phyloP scores from a whole-genome alignment of 2,329 filamentous ascomycete genomes.

The Polytolypa hystricis region DNA sequence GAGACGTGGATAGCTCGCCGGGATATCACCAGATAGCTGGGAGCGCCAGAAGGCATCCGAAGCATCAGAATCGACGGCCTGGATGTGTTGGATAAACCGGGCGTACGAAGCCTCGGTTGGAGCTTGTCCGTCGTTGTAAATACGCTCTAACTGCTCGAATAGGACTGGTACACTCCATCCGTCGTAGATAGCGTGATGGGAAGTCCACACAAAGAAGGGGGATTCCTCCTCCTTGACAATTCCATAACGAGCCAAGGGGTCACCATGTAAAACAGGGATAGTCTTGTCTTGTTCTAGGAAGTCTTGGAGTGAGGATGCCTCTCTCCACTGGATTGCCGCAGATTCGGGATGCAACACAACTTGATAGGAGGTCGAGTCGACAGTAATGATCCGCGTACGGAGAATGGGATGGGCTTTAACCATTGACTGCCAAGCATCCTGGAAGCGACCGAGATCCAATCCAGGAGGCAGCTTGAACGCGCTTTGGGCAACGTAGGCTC shows the following conservation, averaged over 20 bases:
- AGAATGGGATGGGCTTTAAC: constrained; percentile 38
- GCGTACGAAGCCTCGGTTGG: constrained; percentile 11
- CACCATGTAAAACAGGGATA: constrained; percentile 26
- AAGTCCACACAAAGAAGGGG: constrained; percentile 37
- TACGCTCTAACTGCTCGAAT: constrained; percentile 26
- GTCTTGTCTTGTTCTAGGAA: constrained; percentile 17
- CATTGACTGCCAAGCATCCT: constrained; percentile 36
- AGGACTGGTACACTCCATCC: constrained; percentile 35
- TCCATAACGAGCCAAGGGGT: constrained; percentile 23
- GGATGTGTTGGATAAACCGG: constrained; percentile 18
- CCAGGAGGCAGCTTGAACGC: constrained; percentile 28
- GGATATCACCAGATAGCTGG: constrained; percentile 9
- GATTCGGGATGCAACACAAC: constrained; percentile 26
- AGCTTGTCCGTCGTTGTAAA: constrained; percentile 17
- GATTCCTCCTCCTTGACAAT: constrained; percentile 21
- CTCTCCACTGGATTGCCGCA: constrained; percentile 24
- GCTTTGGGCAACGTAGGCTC: constrained; percentile 40
- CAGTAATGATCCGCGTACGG: constrained; percentile 37
- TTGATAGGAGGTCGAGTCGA: constrained; percentile 29
- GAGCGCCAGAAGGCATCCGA: constrained; percentile 14
- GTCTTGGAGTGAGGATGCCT: constrained; percentile 18
- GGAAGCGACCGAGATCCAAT: constrained; percentile 34
- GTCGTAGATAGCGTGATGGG: constrained; percentile 44
- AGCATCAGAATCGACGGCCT: constrained; percentile 7
- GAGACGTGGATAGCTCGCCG: constrained; percentile 11